These are phyloP conservation scores for Nitzschia palea DNA, from an alignment of 108 stramenopile species.

Conservation along the genomic window DNA sequence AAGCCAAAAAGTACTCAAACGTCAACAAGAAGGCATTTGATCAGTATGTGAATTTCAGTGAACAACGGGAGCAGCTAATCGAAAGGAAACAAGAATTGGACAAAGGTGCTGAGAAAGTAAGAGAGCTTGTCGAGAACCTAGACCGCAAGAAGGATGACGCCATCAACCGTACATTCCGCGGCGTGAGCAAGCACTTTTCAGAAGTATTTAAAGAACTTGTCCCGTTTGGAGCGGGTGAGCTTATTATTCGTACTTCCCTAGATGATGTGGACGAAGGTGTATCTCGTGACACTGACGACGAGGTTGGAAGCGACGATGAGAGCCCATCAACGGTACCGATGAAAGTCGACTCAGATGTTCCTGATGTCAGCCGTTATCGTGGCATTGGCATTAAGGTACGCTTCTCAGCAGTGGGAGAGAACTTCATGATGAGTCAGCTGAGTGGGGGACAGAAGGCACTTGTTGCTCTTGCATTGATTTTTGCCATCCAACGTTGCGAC, in stretches of 20 bases:
- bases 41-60: conserved; percentile 97
- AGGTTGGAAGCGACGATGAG: conserved; percentile 12
- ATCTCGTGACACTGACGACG: conserved; percentile 49
- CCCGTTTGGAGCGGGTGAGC: conserved; percentile 92
- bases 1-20: conserved; percentile 94
- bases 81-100: conserved; percentile 92
- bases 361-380: conserved; percentile 83
- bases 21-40: conserved; percentile 99
- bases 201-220: conserved; percentile 98
- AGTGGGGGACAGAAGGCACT: conserved; percentile 99
- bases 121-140: conserved; percentile 91
- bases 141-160: conserved; percentile 99
- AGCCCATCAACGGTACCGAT: conserved; percentile 24
- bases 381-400: conserved; percentile 92
- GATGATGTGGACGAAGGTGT: conserved; percentile 65
- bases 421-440: conserved; percentile 91
- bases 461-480: conserved; percentile 98
- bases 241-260: conserved; percentile 88
- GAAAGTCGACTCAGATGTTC: conserved; percentile 44
- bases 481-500: conserved; percentile 98
- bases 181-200: conserved; percentile 95
- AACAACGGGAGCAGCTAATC: conserved; percentile 91
- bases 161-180: conserved; percentile 97
- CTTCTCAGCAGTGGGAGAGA: conserved; percentile 89
- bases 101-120: conserved; percentile 85